Base-by-base conservation (phyloP, 1,284 basidiomycete species). In the Austroboletus niveus region DNA sequence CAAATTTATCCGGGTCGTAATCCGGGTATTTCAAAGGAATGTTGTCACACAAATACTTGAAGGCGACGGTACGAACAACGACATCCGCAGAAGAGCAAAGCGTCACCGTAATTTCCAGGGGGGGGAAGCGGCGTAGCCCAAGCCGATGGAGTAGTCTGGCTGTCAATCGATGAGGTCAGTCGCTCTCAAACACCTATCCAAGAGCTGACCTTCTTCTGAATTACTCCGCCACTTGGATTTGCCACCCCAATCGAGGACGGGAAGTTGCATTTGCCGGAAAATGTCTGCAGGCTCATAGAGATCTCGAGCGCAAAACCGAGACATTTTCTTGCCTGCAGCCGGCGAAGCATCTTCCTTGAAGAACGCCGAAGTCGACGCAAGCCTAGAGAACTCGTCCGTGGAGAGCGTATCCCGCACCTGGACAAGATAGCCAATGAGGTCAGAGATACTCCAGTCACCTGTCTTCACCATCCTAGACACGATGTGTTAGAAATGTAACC, bases 361-460 rank as follows among this genome's bases (percentile, higher is more conserved):
- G 61, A 98, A 94, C 9, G 92, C 92, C 6, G 86, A 75, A 1
- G 96, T 98, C 60, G 88, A 78, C 46, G 79, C 79, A 24, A 99
- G 76, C 15, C 87, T 79, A 4, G 85, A 79, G 52, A 87, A 65
- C 67, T 98, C 96, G 7, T 84, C 76, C 0, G 73, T 51, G 0
- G 82, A 79, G 31, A 98, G 70, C 0, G 85, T 82, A 20, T 85
- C 79, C 60, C 85, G 84, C 10, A 97, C 91, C 6, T 89, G 87
- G n/a, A 92, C 90, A 7, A 98, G 81, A 65, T 97, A 95, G 62
- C 87, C 89, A 53, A 89, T 81, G n/a, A 95, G 77, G 45, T 92
- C 86, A 8, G 81, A 75, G 40, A 85, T 82, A 0, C 83, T 86
- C 89, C 89, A 92, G 60, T 90, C 86, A 15, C 89, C 88, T 3